These are phyloP conservation scores for Amylostereum chailletii DNA, from an alignment of 1,284 basidiomycete species.

Conservation along the genomic window DNA sequence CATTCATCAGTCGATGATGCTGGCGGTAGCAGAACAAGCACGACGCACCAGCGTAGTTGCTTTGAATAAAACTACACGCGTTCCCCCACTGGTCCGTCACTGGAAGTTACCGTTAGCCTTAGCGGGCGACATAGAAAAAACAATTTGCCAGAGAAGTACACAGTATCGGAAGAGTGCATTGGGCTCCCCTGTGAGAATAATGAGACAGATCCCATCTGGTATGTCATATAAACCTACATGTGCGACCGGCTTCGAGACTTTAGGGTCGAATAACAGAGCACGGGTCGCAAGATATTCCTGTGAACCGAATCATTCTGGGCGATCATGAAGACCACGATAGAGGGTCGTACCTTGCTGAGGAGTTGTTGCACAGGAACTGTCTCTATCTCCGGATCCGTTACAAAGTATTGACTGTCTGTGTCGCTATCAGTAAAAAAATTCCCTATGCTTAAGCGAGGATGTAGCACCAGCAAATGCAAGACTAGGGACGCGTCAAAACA, in stretches of 20 bases:
- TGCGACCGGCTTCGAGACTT: slow-evolving; percentile 57
- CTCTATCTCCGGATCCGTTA: slow-evolving; percentile 76
- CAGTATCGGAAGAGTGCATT: slow-evolving; percentile 80
- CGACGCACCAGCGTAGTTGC: slow-evolving; percentile 75
- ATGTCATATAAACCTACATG: slow-evolving; percentile 38
- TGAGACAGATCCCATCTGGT: background rate
- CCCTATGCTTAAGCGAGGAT: background rate
- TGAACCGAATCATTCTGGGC: slow-evolving; percentile 1
- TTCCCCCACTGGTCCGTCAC: slow-evolving; percentile 88
- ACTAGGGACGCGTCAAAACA: slow-evolving; percentile 24
- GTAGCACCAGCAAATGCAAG: slow-evolving; percentile 65
- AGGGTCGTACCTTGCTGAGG: slow-evolving; percentile 57
- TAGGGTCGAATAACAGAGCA: slow-evolving; percentile 73
- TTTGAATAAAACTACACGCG: slow-evolving; percentile 91
- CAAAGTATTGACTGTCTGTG: slow-evolving; percentile 78
- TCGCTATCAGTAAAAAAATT: slow-evolving; percentile 1
- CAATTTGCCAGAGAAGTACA: slow-evolving; percentile 75
- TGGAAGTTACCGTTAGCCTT: slow-evolving; percentile 16
- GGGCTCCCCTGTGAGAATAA: slow-evolving; percentile 59
- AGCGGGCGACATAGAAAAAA: slow-evolving; percentile 1
- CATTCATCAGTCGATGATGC: too few relatives aligned
- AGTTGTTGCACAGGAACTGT: slow-evolving; percentile 72
- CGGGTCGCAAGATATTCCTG: slow-evolving; percentile 77
- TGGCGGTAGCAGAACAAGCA: too few relatives aligned
- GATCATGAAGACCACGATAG: background rate